Percentiles rank a stretch among this genome's conserved stretches.
Conservation (phyloP, 768 basidiomycete species). For the Tulasnella sp. region DNA sequence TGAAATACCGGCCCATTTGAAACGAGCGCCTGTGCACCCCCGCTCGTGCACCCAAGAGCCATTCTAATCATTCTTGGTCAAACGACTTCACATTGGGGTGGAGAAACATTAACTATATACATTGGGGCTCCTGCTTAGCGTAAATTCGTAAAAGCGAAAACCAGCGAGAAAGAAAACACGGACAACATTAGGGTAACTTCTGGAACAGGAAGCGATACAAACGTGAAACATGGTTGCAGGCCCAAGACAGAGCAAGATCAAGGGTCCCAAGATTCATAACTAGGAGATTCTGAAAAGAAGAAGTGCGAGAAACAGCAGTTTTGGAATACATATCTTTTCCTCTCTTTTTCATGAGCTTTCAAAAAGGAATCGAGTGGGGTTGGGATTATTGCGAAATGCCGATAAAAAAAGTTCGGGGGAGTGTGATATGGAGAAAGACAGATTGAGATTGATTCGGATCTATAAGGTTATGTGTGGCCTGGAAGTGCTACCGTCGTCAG, state of each 20-base stretch:
- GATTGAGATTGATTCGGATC: background rate
- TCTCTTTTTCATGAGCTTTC: background rate
- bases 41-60: too few species aligned
- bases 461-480: background rate
- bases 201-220: background rate
- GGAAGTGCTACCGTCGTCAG: background rate
- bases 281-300: too few species aligned
- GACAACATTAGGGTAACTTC: background rate
- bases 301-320: too few species aligned
- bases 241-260: too few species aligned
- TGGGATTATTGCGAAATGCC: background rate
- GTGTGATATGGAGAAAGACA: background rate
- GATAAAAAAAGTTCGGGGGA: background rate
- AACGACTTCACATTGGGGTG: background rate
- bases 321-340: background rate
- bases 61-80: background rate
- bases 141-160: background rate
- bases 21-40: too few species aligned
- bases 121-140: background rate
- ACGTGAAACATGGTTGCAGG: background rate
- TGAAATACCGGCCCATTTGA: too few species aligned
- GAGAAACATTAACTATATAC: background rate
- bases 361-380: background rate
- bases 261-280: too few species aligned
- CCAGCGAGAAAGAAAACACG: background rate